Evolutionary conservation across 768 basidiomycete genomes (phyloP).

Genomic region (Hortiboletus campestris): DNA sequence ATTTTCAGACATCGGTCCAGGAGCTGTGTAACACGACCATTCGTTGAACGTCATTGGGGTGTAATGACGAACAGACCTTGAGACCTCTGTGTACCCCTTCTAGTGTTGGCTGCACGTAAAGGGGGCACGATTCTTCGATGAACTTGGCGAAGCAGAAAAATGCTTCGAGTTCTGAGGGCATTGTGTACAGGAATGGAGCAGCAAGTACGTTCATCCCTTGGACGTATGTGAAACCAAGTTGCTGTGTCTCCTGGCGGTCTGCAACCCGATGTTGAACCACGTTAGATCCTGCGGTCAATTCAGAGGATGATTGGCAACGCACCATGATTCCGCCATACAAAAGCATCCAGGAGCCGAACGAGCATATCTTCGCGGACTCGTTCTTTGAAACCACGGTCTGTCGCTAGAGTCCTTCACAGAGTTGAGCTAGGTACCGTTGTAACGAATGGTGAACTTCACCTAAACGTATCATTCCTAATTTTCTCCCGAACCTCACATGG

Average conservation of each 20-base stretch:
- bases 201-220: constrained; percentile 99
- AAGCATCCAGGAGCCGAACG: constrained; percentile 93
- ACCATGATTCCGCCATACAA: constrained; percentile 96
- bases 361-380: constrained; percentile 97
- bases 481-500: constrained; percentile 88
- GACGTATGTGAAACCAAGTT: constrained; percentile 90
- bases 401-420: constrained; percentile 71
- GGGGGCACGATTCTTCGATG: constrained; percentile 90
- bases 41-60: not conserved
- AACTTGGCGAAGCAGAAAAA: constrained; percentile 97
- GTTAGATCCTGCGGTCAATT: not conserved
- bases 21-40: constrained; percentile 49
- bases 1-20: constrained; percentile 90
- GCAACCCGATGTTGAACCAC: not conserved
- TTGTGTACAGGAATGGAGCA: constrained; percentile 95
- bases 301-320: constrained; percentile 8
- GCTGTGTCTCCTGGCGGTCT: constrained; percentile 79
- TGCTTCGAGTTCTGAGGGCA: constrained; percentile 98
- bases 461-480: constrained; percentile 95
- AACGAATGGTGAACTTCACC: constrained; percentile 43
- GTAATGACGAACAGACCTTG: constrained; percentile 54
- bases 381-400: constrained; percentile 96
- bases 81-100: constrained; percentile 95
- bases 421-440: not conserved
- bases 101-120: constrained; percentile 96